phyloP scores from a whole-genome alignment of 179 eudicot species.

The Carnegiea gigantea region DNA sequence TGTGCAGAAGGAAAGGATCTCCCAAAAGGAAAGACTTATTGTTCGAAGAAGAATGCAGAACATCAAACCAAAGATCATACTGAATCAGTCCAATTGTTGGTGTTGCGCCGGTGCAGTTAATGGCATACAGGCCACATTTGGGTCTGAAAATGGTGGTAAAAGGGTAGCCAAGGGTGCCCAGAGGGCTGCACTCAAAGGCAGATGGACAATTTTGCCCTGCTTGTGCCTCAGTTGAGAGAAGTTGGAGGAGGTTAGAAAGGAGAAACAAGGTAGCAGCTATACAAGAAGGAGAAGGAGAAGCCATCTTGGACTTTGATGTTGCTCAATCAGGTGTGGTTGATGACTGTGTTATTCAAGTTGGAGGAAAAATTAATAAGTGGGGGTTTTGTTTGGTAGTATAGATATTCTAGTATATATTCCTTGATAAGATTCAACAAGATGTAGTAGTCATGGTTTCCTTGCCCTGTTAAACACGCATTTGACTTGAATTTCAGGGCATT shows the following conservation, averaged over 20 bases:
- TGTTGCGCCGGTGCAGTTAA: constrained; percentile 28
- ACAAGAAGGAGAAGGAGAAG: constrained; percentile 3
- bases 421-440: background rate
- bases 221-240: constrained; percentile 15
- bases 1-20: constrained; percentile 1
- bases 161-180: constrained; percentile 29
- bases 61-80: constrained; percentile 22
- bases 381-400: background rate
- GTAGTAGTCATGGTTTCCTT: constrained; percentile 1
- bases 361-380: background rate
- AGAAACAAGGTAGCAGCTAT: constrained; percentile 2
- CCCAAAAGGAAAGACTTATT: constrained; percentile 19
- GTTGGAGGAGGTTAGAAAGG: constrained; percentile 8
- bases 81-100: constrained; percentile 19
- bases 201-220: constrained; percentile 19
- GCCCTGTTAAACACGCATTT: constrained; percentile 26
- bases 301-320: constrained; percentile 3
- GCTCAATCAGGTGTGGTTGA: constrained; percentile 1
- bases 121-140: constrained; percentile 27
- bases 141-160: constrained; percentile 32
- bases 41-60: constrained; percentile 13
- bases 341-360: background rate
- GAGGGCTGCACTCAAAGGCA: constrained; percentile 22
- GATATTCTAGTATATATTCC: background rate
- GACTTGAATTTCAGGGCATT: constrained; percentile 21